A percentile compares a stretch with the other conserved stretches of the same genome.
Evolutionary conservation across 1,139 yeast species (phyloP).

Genomic region (Scheffersomyces insectosa): DNA sequence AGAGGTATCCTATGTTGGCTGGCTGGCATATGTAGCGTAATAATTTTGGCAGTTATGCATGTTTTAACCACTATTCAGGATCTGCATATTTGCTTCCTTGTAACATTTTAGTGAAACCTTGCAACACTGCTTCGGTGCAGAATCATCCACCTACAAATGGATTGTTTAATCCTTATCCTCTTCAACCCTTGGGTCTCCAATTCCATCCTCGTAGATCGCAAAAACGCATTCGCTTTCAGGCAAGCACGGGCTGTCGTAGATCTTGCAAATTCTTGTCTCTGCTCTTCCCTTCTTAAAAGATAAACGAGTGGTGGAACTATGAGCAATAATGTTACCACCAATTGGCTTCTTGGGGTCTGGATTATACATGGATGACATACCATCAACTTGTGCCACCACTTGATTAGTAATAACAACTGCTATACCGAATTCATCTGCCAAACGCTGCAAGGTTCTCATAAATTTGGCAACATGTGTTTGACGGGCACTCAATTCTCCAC

Average conservation of each 20-base stretch:
- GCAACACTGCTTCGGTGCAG: not conserved
- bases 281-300: constrained; percentile 89
- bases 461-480: constrained; percentile 93
- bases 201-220: constrained; percentile 95
- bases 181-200: constrained; percentile 90
- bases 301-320: constrained; percentile 90
- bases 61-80: not conserved
- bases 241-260: constrained; percentile 92
- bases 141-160: not conserved
- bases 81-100: not conserved
- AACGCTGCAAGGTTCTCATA: constrained; percentile 85
- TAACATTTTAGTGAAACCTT: not conserved
- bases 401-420: constrained; percentile 98
- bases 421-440: constrained; percentile 97
- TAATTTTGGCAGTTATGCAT: no score
- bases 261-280: constrained; percentile 89
- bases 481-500: constrained; percentile 95
- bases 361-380: constrained; percentile 76
- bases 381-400: constrained; percentile 98
- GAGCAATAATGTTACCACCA: constrained; percentile 98
- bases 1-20: no score
- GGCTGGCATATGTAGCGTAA: no score
- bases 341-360: constrained; percentile 99
- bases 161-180: constrained; percentile 39
- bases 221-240: constrained; percentile 95